A percentile compares a stretch with the other conserved stretches of the same genome.
These are phyloP conservation scores for Daldinia concentrica DNA, from an alignment of 495 filamentous ascomycete species.

Conservation along the genomic window DNA sequence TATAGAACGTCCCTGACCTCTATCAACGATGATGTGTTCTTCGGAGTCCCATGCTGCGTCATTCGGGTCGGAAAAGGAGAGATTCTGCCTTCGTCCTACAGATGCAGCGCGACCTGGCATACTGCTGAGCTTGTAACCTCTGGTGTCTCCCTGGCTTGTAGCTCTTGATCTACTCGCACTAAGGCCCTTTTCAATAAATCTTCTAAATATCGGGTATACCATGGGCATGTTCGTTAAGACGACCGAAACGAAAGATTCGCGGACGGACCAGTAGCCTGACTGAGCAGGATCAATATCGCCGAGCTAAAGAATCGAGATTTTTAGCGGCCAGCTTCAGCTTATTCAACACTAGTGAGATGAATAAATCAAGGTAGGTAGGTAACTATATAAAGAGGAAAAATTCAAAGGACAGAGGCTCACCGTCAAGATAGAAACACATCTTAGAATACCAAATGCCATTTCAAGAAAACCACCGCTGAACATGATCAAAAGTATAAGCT, in stretches of 20 bases:
- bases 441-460: constrained; percentile 67
- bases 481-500: constrained; percentile 63
- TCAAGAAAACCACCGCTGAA: constrained; percentile 69
- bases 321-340: neutral
- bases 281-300: constrained; percentile 59
- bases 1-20: neutral
- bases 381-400: neutral
- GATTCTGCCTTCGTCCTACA: constrained; percentile 53
- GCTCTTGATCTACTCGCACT: constrained; percentile 16
- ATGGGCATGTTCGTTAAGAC: constrained; percentile 69
- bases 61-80: constrained; percentile 52
- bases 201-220: constrained; percentile 61
- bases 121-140: constrained; percentile 41
- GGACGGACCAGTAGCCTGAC: constrained; percentile 69
- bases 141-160: constrained; percentile 15
- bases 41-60: constrained; percentile 53
- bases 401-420: constrained; percentile 44
- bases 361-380: too few species aligned
- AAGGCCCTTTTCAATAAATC: constrained; percentile 46
- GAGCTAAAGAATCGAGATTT: constrained; percentile 11
- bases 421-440: constrained; percentile 66
- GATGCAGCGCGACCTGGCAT: constrained; percentile 23
- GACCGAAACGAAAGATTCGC: constrained; percentile 70
- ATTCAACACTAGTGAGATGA: constrained; percentile 11
- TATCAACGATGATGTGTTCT: constrained; percentile 50